Evolutionary conservation across 78 protist species (phyloP), one percentile per base, ranked within the genome.

Genomic region (Dictyostelium brefeldianum): DNA sequence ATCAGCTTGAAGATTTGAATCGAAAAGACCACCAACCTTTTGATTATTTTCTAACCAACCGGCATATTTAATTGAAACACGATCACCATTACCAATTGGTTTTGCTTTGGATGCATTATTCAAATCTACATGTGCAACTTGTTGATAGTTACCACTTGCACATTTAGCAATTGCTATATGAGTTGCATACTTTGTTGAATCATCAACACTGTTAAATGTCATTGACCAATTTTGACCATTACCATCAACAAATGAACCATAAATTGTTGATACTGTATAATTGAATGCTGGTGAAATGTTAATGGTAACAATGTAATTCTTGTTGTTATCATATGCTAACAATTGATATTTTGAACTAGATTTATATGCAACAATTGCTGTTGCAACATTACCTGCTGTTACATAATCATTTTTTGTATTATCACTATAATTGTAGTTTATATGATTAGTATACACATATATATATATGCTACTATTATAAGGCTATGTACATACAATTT

Each of bases 11-110:
- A 53, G 50, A 70, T 87, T 87, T 0, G 93, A 56, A 46, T 87
- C 93, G 79, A 87, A 87, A 9, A 87, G 46, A 25, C 83, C 62
- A 20, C 93, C 93, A 47, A 87, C 65, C 20, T n/a, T 56, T 31
- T 87, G 75, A n/a, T 54, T 57, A 11, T 18, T 77, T 22, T 87
- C 93, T 12, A 87, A 20, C 93, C 93, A 87, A 78, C 93, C 93
- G 4, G 83, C 36, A 46, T 87, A 87, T 31, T 87, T 87, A 10
- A 87, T 87, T 20, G 93, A 64, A 36, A 77, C 93, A 54, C 84
- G 67, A 17, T 87, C 93, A 51, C 93, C 93, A n/a, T 59, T 29
- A 3, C 43, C 57, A 29, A 87, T 54, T 41, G 83, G 78, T 36
- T 62, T 87, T 7, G 78, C 48, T 80, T 87, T 87, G 0, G 78